Evolutionary conservation across 768 basidiomycete species (phyloP), one percentile per base, ranked within the genome.

Genomic region (Hysterangium stoloniferum): DNA sequence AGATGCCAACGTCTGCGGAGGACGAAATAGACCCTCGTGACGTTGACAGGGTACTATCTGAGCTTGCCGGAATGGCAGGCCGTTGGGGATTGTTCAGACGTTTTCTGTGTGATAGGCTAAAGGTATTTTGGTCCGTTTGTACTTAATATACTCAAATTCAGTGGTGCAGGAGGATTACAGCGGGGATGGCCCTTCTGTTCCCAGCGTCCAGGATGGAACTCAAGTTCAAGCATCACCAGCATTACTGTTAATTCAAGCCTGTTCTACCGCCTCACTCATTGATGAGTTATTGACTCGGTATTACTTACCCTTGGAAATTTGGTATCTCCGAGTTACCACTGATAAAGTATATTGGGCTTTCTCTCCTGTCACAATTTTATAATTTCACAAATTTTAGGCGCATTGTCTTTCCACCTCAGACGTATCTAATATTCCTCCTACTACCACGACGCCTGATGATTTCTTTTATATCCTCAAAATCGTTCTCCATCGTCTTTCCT

Each of bases 391-490:
- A 17, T 20, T 19, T 31, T 57, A 97, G 93, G 95, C 95, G 1
- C 92, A 95, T 60, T 80, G 83, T 22, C 71, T 96, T 36, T 89
- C 95, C 22, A 79, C 71, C 12, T 73, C 79, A 2, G 92, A 97
- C 60, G 61, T 74, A 6, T 74, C 82, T 1, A 76, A 84, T 51
- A 68, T 59, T 34, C 89, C 77, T 45, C 70, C 75, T 9, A 78
- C 73, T 1, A 87, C 85, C 0, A 91, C 88, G 0, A 81, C 80
- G 0, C 89, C 90, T 0, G 96, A 99, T 64, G 96, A 98, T 58
- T 86, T 85, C 1, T 99, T 98, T 68, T 99, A 96, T 67, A 84
- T 99, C 52, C 71, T 98, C 53, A 97, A 96, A 65, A 74, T 81
- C 6, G 83, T 94, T 2, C 72, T 93, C 4, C 72, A 78, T 17